Conservation (phyloP, 2,329 filamentous ascomycete species). For the Proliferodiscus dingleyae region DNA sequence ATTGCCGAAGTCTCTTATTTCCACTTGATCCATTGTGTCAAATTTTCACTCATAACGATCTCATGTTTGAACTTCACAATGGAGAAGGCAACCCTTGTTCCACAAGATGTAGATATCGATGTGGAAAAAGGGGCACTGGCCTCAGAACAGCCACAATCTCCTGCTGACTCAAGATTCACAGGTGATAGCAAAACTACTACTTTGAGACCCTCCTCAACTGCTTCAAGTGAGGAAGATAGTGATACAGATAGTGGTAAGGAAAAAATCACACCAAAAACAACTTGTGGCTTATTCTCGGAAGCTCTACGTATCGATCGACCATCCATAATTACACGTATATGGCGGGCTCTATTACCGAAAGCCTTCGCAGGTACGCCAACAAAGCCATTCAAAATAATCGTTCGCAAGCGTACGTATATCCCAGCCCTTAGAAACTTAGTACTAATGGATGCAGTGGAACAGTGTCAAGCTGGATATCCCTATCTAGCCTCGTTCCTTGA, state of each 20-base stretch:
- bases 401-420: constrained; percentile 8
- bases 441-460: too few relatives aligned
- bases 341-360: constrained; percentile 2
- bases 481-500: constrained; percentile 36
- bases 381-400: constrained; percentile 2
- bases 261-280: not conserved
- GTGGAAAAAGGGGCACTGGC: constrained; percentile 3
- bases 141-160: not conserved
- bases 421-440: too few relatives aligned
- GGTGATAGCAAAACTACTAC: constrained; percentile 3
- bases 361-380: not conserved
- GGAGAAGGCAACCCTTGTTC: not conserved
- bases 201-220: not conserved
- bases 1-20: too few relatives aligned
- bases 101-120: constrained; percentile 4
- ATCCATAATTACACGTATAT: not conserved
- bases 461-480: too few relatives aligned
- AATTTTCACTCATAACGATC: not conserved
- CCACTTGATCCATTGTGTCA: not conserved
- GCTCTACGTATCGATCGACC: not conserved
- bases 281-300: not conserved
- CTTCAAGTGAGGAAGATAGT: constrained; percentile 1
- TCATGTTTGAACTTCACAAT: not conserved
- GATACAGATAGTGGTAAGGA: constrained; percentile 5
- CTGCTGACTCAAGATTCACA: constrained; percentile 5